Evolutionary conservation across 2,329 filamentous ascomycete species (phyloP).

Genomic region (Apiospora arundinis): DNA sequence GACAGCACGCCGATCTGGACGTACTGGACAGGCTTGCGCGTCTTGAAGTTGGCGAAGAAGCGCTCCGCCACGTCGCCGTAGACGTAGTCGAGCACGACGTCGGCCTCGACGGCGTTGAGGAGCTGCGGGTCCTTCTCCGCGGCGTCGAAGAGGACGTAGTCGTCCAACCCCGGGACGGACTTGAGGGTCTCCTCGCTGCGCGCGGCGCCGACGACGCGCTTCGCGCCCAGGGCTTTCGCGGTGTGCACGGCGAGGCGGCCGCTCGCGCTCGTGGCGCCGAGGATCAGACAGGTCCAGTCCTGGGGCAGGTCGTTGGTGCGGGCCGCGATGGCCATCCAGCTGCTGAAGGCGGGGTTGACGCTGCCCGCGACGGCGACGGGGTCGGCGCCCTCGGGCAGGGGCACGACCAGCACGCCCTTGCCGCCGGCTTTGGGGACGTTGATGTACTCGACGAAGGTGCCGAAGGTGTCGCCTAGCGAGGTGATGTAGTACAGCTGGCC

Average conservation of each 20-base stretch:
- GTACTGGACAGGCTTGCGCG: constrained; percentile 54
- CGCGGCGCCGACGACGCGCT: constrained; percentile 56
- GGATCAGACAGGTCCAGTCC: constrained; percentile 55
- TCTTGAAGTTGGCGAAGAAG: constrained; percentile 48
- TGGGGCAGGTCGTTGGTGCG: constrained; percentile 47
- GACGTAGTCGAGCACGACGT: constrained; percentile 64
- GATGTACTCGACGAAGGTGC: constrained; percentile 54
- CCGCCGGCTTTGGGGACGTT: constrained; percentile 48
- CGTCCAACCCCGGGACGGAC: constrained; percentile 50
- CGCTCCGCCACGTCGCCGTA: constrained; percentile 54
- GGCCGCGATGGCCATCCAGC: constrained; percentile 62
- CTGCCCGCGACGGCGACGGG: constrained; percentile 57
- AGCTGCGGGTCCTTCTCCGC: constrained; percentile 35
- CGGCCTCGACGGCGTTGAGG: constrained; percentile 52
- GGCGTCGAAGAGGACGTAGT: constrained; percentile 50
- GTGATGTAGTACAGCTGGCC: constrained; percentile 58
- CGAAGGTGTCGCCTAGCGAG: constrained; percentile 44
- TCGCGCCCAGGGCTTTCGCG: constrained; percentile 55
- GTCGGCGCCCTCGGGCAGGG: constrained; percentile 53
- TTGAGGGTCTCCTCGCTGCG: constrained; percentile 52
- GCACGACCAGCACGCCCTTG: constrained; percentile 46
- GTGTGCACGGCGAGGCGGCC: constrained; percentile 57
- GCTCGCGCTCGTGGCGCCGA: constrained; percentile 60
- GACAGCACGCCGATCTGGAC: constrained; percentile 58
- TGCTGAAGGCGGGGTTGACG: constrained; percentile 61